Base-by-base conservation (phyloP, 202 grass and related monocot species). In the Miscanthus sacchariflorus region DNA sequence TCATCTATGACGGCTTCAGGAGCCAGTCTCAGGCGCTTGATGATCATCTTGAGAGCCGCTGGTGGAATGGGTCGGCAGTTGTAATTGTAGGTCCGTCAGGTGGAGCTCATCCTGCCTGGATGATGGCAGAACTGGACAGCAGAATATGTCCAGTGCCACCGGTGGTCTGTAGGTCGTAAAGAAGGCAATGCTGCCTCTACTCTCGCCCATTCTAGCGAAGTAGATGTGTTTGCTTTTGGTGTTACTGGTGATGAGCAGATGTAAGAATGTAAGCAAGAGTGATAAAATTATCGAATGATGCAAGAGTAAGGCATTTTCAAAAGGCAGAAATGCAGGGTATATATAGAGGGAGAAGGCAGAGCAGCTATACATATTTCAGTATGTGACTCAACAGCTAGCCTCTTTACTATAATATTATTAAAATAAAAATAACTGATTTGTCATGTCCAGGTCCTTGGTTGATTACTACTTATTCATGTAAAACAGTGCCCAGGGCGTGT, bases 61-160 rank as follows among this genome's bases (percentile, higher is more conserved):
- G 68, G 45, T 7, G 83, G 79, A 23, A 89, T 71, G 5, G 42
- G 4, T 21, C n/a, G 82, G 73, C 83, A n/a, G 10, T 89, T 87
- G 83, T 76, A 89, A 79, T 89, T 92, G 83, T 85, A 92, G 21
- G 1, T 92, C 90, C 9, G 79, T 89, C 27, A 92, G 18, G 56
- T 68, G 78, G 21, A 68, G 66, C 83, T 92, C 90, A 4, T 14
- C 72, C 12, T 68, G 0, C 43, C 0, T 78, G 54, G 54, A 58
- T 46, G n/a, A 46, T 9, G n/a, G 12, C 13, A 12, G 72, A 25
- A 82, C 23, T 6, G 72, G 43, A 12, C 83, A 83, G 17, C 44
- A 89, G 83, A 89, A 92, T 14, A 92, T 73, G 66, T 92, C 90
- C 1, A 83, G 24, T 9, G 90, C 66, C 40, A 89, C 9, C 0